Conservation (phyloP, 306 rosid species). For the Vicia villosa region DNA sequence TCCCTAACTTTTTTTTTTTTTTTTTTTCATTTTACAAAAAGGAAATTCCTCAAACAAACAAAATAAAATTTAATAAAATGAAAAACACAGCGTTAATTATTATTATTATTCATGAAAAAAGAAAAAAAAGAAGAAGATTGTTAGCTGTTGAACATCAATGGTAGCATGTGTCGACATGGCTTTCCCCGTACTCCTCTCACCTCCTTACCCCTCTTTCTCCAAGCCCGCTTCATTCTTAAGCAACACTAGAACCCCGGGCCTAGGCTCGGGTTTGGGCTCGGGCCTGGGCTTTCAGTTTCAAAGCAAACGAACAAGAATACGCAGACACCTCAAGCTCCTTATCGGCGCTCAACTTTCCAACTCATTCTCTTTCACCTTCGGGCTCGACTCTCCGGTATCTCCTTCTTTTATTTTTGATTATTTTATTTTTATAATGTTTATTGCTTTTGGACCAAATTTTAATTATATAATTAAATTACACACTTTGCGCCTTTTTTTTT, state of each 20-base stretch:
- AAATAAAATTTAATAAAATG: too few species aligned
- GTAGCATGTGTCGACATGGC: constrained; percentile 72
- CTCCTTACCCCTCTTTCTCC: constrained; percentile 42
- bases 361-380: constrained; percentile 59
- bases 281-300: constrained; percentile 48
- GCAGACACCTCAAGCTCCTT: constrained; percentile 59
- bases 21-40: constrained; percentile 21
- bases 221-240: constrained; percentile 45
- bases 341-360: constrained; percentile 73
- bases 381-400: constrained; percentile 69
- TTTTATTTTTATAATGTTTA: neutral
- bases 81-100: too few species aligned
- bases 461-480: neutral
- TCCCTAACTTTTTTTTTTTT: constrained; percentile 31
- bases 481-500: neutral
- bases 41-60: neutral
- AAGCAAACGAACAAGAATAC: constrained; percentile 42
- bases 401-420: neutral
- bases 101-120: too few species aligned
- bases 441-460: neutral
- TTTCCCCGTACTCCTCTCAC: constrained; percentile 36
- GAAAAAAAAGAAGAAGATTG: neutral
- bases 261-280: constrained; percentile 46
- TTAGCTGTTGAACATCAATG: constrained; percentile 38
- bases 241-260: constrained; percentile 40